A percentile compares a stretch with the other conserved stretches of the same genome.
These are phyloP conservation scores for Aphanocladium album DNA, from an alignment of 2,329 filamentous ascomycete genomes.

Conservation along the genomic window DNA sequence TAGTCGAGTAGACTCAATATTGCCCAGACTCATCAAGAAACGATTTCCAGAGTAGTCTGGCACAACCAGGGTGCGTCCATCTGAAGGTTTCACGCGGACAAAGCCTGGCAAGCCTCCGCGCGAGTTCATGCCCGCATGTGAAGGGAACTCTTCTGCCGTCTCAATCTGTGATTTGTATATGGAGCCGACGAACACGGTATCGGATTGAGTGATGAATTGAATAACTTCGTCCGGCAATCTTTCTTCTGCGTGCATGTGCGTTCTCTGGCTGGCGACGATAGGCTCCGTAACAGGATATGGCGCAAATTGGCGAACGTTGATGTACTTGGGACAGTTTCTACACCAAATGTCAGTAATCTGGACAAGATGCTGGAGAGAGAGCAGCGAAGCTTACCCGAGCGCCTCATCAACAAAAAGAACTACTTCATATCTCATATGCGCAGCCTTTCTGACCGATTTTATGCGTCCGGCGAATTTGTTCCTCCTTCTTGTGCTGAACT, in stretches of 20 bases:
- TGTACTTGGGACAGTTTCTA: conserved; percentile 6
- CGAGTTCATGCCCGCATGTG: background rate
- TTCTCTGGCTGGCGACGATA: background rate
- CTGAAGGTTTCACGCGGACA: background rate
- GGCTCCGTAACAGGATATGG: background rate
- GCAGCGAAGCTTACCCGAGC: background rate
- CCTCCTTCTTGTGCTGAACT: background rate
- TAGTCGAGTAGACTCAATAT: background rate
- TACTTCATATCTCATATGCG: background rate
- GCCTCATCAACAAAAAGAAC: background rate
- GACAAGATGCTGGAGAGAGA: background rate
- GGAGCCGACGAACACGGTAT: background rate
- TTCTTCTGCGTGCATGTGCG: background rate
- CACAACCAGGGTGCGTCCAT: background rate
- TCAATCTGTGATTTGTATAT: background rate
- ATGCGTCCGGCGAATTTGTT: background rate
- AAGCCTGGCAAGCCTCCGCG: background rate
- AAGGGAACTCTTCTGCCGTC: background rate
- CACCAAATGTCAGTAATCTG: background rate
- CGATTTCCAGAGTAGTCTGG: conserved; percentile 3
- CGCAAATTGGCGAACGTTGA: conserved; percentile 1
- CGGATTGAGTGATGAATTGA: background rate
- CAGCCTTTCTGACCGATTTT: background rate
- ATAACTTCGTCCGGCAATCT: background rate
- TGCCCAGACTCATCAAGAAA: background rate